Percentiles rank a stretch among this genome's conserved stretches.
phyloP scores from a whole-genome alignment of 2,329 filamentous ascomycete species.

The Nannizzia gypsea region DNA sequence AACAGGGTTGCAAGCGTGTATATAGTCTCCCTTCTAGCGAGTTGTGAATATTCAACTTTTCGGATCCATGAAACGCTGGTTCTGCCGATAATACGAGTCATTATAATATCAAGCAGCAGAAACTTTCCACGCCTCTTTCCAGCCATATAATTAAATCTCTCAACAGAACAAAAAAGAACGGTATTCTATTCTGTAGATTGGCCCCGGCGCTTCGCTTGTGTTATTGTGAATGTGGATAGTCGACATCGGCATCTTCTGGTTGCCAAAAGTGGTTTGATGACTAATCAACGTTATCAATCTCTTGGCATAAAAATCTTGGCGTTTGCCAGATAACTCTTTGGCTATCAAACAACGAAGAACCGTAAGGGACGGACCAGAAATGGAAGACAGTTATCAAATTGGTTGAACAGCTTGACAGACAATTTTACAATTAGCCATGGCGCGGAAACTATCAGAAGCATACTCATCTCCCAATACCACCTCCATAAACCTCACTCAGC shows the following conservation, averaged over 20 bases:
- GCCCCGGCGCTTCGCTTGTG: too few species aligned
- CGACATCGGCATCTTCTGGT: too few species aligned
- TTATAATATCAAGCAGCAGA: background rate
- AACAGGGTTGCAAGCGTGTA: background rate
- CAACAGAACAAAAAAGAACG: too few species aligned
- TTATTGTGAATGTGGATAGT: too few species aligned
- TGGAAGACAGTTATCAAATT: background rate
- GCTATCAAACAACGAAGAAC: background rate
- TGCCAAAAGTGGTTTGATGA: too few species aligned
- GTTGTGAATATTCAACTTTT: background rate
- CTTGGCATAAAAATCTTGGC: too few species aligned
- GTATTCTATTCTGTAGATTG: too few species aligned
- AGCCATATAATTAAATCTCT: too few species aligned
- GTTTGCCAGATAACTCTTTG: background rate
- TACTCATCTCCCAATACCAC: slow-evolving; percentile 21
- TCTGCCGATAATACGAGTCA: background rate
- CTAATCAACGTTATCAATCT: too few species aligned
- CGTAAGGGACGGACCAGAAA: background rate
- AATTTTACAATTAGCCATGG: slow-evolving; percentile 8
- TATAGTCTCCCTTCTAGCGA: background rate
- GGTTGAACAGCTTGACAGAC: background rate
- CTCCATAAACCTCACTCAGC: slow-evolving; percentile 31
- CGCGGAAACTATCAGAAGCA: slow-evolving; percentile 9
- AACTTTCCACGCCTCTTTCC: too few species aligned
- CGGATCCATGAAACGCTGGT: background rate